Conservation (phyloP, 805 yeast species). For the Starmerella cellae region DNA sequence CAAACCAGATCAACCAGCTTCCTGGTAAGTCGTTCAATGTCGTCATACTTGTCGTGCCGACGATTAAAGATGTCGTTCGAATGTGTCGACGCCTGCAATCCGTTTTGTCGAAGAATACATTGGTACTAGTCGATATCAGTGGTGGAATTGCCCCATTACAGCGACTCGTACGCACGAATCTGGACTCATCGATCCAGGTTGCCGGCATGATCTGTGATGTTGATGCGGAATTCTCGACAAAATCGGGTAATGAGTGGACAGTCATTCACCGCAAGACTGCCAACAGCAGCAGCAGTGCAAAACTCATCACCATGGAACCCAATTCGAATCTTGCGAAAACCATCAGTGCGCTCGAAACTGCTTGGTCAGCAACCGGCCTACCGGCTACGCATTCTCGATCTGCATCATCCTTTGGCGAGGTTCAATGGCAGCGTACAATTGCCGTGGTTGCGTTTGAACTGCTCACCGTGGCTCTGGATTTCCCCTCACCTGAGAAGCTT, state of each 20-base stretch:
- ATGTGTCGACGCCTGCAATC: conserved; percentile 21
- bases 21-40: conserved; percentile 12
- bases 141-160: conserved; percentile 22
- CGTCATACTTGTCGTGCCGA: conserved; percentile 20
- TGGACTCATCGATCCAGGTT: conserved; percentile 15
- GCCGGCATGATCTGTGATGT: conserved; percentile 20
- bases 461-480: conserved; percentile 58
- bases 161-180: conserved; percentile 17
- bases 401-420: conserved; percentile 38
- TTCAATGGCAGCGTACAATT: conserved; percentile 77
- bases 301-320: conserved; percentile 17
- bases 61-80: conserved; percentile 21
- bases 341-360: conserved; percentile 12
- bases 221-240: conserved; percentile 15
- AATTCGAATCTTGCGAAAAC: conserved; percentile 2
- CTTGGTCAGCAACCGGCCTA: conserved; percentile 14
- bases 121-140: conserved; percentile 20
- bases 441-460: conserved; percentile 71
- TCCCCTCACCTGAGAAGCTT: conserved; percentile 46
- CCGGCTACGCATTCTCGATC: conserved; percentile 24
- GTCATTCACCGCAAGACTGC: conserved; percentile 10
- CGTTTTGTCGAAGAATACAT: conserved; percentile 16
- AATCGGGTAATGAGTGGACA: conserved; percentile 6
- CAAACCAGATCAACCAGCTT: conserved; percentile 3
- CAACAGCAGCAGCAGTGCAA: neutral